Base-by-base conservation (phyloP, 495 filamentous ascomycete genomes). In the Sabuloglossum arenarium region DNA sequence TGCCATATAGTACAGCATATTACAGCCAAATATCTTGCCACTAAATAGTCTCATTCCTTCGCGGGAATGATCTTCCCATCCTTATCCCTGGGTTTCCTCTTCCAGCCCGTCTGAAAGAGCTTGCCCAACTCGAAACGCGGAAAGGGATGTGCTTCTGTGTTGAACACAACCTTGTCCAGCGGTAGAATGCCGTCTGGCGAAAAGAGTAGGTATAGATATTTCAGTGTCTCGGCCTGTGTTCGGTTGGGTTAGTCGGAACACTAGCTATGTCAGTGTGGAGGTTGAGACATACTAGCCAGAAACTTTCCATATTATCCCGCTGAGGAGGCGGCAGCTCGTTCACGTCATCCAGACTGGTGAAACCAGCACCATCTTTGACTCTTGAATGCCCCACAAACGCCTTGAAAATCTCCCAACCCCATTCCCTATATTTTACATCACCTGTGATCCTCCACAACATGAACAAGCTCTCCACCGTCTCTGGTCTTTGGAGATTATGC, bases 401-500 rank as follows among this genome's bases (percentile, higher is more conserved):
- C 69, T 89, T 80, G 71, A 99, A 99, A 78, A 97, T 97, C 59
- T 93, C 81, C 91, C 91, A 99, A 8, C 93, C 91, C 91, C 91
- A 97, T 59, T 95, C 77, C 14, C 91, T 79, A 67, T 99, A 99
- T 59, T 78, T 86, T 27, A 76, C 73, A 57, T 99, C 89, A 29
- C 86, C 88, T 19, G 91, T 99, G 65, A 99, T 90, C 54, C 91
- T 81, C 83, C 90, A 99, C 88, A 99, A 93, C 69, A 97, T 91
- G 67, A 97, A 88, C 51, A 99, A 71, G 55, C 84, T 89, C 67
- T 97, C 91, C 45, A 96, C 79, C 0, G 91, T 95, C 68, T 97
- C 93, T 5, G 91, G 91, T 27, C 91, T 78, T 70, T 95, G 91
- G n/a, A 97, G 73, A 64, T 99, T 99, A 68, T 96, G 91, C 3